phyloP scores from a whole-genome alignment of 331 rosid genomes.

The Arachis monticola region DNA sequence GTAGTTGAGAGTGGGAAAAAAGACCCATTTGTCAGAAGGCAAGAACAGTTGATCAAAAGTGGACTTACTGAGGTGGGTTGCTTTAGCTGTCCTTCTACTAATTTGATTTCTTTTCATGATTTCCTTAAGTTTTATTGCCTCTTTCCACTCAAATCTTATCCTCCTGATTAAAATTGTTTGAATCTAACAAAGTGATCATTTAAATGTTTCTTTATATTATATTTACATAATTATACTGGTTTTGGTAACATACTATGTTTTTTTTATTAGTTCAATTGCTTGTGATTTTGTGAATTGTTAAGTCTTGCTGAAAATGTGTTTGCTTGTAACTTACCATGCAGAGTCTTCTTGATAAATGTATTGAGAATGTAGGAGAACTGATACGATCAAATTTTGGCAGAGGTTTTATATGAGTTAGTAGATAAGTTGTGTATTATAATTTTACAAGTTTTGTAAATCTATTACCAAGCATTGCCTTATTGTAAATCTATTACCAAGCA shows the following conservation, averaged over 20 bases:
- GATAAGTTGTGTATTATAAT: not conserved
- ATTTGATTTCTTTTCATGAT: too few species aligned
- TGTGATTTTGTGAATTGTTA: constrained; percentile 13
- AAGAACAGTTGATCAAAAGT: constrained; percentile 84
- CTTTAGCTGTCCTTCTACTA: not conserved
- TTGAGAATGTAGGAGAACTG: constrained; percentile 66
- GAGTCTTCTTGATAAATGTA: constrained; percentile 78
- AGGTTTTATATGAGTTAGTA: constrained; percentile 83
- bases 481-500: not conserved
- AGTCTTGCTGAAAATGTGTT: constrained; percentile 27
- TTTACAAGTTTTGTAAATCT: not conserved
- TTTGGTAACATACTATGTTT: constrained; percentile 1
- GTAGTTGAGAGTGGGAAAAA: constrained; percentile 80
- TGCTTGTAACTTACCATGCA: constrained; percentile 48
- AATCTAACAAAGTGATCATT: too few species aligned
- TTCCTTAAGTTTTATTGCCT: too few species aligned
- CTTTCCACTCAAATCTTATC: too few species aligned
- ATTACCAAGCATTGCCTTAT: not conserved
- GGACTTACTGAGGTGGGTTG: constrained; percentile 90
- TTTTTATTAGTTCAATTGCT: constrained; percentile 12
- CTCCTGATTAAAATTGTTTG: too few species aligned
- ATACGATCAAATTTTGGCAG: constrained; percentile 86
- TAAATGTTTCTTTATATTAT: too few species aligned
- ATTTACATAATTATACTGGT: too few species aligned
- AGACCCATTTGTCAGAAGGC: constrained; percentile 83